Evolutionary conservation across 2,329 filamentous ascomycete genomes (phyloP), one percentile per base, ranked within the genome.

Genomic region (Coniochaeta sp.): DNA sequence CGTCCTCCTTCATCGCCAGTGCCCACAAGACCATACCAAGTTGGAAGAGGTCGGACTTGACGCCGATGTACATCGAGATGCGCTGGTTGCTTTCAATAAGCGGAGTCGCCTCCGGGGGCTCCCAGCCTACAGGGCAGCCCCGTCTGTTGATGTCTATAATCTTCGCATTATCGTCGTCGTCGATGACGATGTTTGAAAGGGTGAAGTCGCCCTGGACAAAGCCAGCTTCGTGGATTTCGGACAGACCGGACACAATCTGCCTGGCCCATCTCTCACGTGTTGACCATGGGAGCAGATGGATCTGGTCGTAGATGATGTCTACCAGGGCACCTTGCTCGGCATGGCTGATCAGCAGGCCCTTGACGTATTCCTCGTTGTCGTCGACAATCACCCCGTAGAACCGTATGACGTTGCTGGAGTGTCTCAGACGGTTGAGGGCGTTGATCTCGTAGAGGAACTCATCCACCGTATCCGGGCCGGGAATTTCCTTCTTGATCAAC

Each of bases 201-300:
- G 94, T 99, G 58, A 99, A 96, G 65, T 99, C 94, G 22, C 94
- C 94, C 64, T 99, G 94, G 10, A 99, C 94, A 66, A 95, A 97
- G 4, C 94, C 94, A 20, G 89, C 86, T 67, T 97, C 92, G 62
- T 99, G 94, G 27, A 99, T 92, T 61, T 96, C 91, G 1, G 89
- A 85, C 3, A 99, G 77, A 2, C 94, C 94, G 54, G 86, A 81
- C 13, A 97, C 84, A 58, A 97, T 96, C 66, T 97, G 91, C 53
- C 81, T 82, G 1, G 92, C 92, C 94, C 94, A 99, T 59, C 81
- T 85, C 67, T 91, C 87, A 46, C 91, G 83, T 38, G 83, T 79
- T 18, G 74, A 64, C 88, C 91, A 96, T 0, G 82, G 71, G 10
- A 84, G 65, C 1, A 70, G 66, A 42, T 86, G 76, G 72, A 74